phyloP scores from a whole-genome alignment of 2,329 filamentous ascomycete genomes.

The Orbilia brochopaga region DNA sequence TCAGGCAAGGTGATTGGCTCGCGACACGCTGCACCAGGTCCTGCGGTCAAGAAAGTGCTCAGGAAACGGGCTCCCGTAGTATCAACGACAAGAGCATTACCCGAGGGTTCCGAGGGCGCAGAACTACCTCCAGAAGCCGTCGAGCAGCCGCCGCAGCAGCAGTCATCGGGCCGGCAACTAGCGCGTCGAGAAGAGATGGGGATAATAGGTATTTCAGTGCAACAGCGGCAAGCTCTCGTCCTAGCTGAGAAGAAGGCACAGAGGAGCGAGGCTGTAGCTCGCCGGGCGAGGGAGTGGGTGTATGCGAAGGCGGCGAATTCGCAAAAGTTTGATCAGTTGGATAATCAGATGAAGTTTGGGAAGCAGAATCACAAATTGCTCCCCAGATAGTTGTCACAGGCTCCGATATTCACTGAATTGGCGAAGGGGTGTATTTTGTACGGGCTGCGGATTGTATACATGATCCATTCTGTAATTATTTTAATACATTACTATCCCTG shows the following conservation, averaged over 20 bases:
- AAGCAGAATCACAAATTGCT: constrained; percentile 41
- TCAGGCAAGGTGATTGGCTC: constrained; percentile 28
- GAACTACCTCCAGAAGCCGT: constrained; percentile 3
- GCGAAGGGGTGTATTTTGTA: too few species aligned
- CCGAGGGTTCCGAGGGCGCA: constrained; percentile 4
- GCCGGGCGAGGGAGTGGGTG: constrained; percentile 37
- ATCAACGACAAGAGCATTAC: neutral
- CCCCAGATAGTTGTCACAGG: constrained; percentile 29
- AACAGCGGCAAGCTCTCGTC: constrained; percentile 33
- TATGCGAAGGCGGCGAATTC: constrained; percentile 24
- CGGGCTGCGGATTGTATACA: too few species aligned
- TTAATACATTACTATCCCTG: too few species aligned
- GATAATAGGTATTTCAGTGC: constrained; percentile 15
- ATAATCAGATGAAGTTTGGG: constrained; percentile 11
- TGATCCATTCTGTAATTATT: too few species aligned
- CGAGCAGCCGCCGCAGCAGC: neutral
- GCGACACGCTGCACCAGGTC: constrained; percentile 9
- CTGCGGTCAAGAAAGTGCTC: constrained; percentile 14
- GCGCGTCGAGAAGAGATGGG: constrained; percentile 36
- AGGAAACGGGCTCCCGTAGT: constrained; percentile 6
- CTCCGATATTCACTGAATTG: too few species aligned
- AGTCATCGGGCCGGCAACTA: constrained; percentile 11
- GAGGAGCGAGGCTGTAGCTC: constrained; percentile 31
- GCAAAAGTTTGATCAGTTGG: constrained; percentile 34
- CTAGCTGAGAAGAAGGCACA: constrained; percentile 42